Evolutionary conservation across 2,329 filamentous ascomycete species (phyloP), one percentile per base, ranked within the genome.

Genomic region (Monilinia polystroma): DNA sequence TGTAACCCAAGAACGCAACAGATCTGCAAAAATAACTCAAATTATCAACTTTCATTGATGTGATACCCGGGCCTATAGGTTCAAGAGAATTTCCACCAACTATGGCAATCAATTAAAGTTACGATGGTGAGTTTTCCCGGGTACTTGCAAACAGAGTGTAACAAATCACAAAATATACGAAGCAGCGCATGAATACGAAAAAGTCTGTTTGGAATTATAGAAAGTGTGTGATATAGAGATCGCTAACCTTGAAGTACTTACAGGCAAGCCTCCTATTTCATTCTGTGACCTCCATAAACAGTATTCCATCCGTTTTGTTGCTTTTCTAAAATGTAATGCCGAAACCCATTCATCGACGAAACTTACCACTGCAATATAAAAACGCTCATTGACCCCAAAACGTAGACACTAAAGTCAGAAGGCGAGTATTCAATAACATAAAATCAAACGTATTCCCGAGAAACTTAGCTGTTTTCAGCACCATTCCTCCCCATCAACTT

Each of bases 231-330:
- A 69, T 71, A 67, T 69, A 70, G 70, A 70, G 68, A 74, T 73
- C 64, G 72, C 73, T 66, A 74, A 75, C 73, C 73, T 74, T 75
- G 70, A 68, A 67, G 72, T 74, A 75, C 73, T 75, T 75, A 74
- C 74, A 75, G 72, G 63, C 53, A 72, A 67, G 65, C 67, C 55
- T 52, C 55, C 20, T 43, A n/a, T 43, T 62, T 45, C 47, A 47
- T 60, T 47, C n/a, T 49, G 43, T 20, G 52, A 32, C 23, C 51
- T 16, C 26, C 41, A 11, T 41, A 32, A 43, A 23, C 14, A 64
- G 52, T 54, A 35, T 35, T 14, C 55, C 62, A 43, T 64, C 32
- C 51, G 47, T 51, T 23, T 3, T 51, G 35, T 51, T 62, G 49
- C 41, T 54, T 63, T 56, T 59, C 58, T 59, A 64, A 56, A 63